Conservation (phyloP, 2,329 filamentous ascomycete species). For the Chaetomium olivaceum region DNA sequence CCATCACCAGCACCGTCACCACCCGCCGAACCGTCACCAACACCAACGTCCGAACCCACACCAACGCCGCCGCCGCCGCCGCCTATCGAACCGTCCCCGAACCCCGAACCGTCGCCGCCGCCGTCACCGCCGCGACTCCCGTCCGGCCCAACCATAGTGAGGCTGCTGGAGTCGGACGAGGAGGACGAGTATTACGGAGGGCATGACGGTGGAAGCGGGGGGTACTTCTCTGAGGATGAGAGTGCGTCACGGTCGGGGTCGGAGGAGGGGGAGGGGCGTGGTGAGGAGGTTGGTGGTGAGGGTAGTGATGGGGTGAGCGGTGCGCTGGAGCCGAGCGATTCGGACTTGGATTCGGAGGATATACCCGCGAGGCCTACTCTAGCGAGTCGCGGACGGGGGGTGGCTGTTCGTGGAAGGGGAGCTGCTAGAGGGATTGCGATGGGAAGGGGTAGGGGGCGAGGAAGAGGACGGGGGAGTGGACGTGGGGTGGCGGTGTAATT, state of each 20-base stretch:
- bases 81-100: too few relatives aligned
- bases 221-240: slow-evolving; percentile 11
- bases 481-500: not conserved
- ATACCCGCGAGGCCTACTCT: slow-evolving; percentile 25
- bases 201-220: not conserved
- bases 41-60: too few relatives aligned
- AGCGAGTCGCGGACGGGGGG: slow-evolving; percentile 11
- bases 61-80: too few relatives aligned
- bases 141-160: slow-evolving; percentile 39
- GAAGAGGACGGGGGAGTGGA: slow-evolving; percentile 15
- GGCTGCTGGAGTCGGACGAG: slow-evolving; percentile 36
- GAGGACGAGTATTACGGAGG: slow-evolving; percentile 25
- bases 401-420: slow-evolving; percentile 17
- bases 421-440: not conserved
- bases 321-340: slow-evolving; percentile 22
- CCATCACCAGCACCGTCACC: not conserved
- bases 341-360: slow-evolving; percentile 33
- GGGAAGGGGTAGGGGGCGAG: slow-evolving; percentile 10
- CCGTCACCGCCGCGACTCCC: slow-evolving; percentile 24
- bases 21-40: slow-evolving; percentile 1
- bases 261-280: not conserved
- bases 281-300: not conserved
- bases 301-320: slow-evolving; percentile 2
- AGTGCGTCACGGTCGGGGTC: not conserved
- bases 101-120: not conserved